phyloP scores from a whole-genome alignment of 495 filamentous ascomycete genomes.

The Elaphomyces granulatus region DNA sequence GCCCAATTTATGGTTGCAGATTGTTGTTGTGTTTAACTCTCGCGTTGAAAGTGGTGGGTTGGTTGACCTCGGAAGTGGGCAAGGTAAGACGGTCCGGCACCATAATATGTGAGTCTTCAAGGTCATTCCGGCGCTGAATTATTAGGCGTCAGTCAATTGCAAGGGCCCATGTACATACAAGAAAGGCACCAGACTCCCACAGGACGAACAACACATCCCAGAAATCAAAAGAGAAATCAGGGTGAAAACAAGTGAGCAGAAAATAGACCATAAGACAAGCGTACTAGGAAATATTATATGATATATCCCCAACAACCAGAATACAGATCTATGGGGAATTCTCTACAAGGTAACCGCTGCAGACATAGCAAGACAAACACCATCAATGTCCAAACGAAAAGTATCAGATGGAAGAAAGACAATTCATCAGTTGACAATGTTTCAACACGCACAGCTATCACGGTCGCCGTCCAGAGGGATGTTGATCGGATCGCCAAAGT shows the following conservation, averaged over 20 bases:
- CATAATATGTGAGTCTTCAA: too few relatives aligned
- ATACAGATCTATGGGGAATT: neutral
- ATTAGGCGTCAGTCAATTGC: too few relatives aligned
- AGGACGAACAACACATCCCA: slow-evolving; percentile 2
- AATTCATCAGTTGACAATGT: slow-evolving; percentile 5
- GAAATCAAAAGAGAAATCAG: slow-evolving; percentile 1
- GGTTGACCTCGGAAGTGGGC: too few relatives aligned
- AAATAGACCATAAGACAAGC: neutral
- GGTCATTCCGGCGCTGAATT: too few relatives aligned
- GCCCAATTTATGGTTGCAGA: too few relatives aligned
- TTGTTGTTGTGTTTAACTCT: too few relatives aligned
- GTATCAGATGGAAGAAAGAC: neutral
- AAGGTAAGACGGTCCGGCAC: too few relatives aligned
- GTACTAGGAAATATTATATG: neutral
- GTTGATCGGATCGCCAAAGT: slow-evolving; percentile 95
- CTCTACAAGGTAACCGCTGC: neutral
- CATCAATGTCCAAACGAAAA: neutral
- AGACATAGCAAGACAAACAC: neutral
- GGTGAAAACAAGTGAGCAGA: slow-evolving; percentile 1
- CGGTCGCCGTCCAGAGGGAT: slow-evolving; percentile 86
- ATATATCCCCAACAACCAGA: neutral
- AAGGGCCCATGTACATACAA: slow-evolving; percentile 3
- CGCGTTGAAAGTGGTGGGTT: too few relatives aligned
- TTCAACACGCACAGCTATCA: slow-evolving; percentile 82
- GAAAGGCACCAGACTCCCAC: slow-evolving; percentile 21